Percentiles rank a stretch among this genome's conserved stretches.
phyloP scores from a whole-genome alignment of 164 flowering plant genomes.

The Piper betle region DNA sequence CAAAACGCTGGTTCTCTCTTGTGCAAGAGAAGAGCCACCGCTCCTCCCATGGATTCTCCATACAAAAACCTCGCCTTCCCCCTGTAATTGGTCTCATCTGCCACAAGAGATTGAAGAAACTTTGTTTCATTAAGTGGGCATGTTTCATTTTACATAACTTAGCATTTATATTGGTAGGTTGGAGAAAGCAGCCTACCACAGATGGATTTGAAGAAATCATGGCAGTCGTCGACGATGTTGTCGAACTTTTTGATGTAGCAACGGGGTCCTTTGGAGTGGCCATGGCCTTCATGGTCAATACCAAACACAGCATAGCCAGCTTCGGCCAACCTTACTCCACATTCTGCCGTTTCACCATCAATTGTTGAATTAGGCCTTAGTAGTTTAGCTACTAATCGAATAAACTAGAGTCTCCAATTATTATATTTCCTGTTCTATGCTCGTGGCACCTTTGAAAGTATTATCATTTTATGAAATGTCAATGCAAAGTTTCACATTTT shows the following conservation, averaged over 20 bases:
- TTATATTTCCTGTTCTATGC: background rate
- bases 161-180: background rate
- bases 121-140: background rate
- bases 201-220: conserved; percentile 52
- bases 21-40: conserved; percentile 14
- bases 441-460: background rate
- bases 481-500: background rate
- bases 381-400: background rate
- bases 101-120: background rate
- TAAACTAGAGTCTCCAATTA: background rate
- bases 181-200: conserved; percentile 33
- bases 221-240: conserved; percentile 58
- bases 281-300: conserved; percentile 87
- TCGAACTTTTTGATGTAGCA: conserved; percentile 84
- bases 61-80: conserved; percentile 11
- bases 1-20: conserved; percentile 12
- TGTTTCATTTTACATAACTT: background rate
- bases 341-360: background rate
- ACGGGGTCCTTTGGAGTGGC: conserved; percentile 66
- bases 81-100: conserved; percentile 9
- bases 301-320: conserved; percentile 62
- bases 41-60: conserved; percentile 27
- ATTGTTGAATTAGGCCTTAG: background rate
- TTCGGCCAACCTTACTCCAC: conserved; percentile 1
- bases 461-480: background rate